Percentiles rank a stretch among this genome's conserved stretches.
phyloP scores from a whole-genome alignment of 2,329 filamentous ascomycete genomes.

The Colletotrichum lentis region DNA sequence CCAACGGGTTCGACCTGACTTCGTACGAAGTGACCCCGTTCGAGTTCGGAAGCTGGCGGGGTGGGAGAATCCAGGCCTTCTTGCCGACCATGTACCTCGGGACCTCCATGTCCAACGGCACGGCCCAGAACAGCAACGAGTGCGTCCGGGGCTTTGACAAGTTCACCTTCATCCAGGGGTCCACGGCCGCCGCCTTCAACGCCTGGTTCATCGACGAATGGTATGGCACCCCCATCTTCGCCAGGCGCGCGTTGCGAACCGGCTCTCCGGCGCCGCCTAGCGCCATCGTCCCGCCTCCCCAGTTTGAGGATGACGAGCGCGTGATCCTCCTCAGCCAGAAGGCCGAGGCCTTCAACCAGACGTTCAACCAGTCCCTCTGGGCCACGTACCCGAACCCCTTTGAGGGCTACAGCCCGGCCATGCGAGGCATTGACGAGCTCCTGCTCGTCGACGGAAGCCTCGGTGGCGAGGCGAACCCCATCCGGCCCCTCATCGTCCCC shows the following conservation, averaged over 20 bases:
- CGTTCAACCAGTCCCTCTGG: conserved; percentile 46
- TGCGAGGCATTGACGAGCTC: conserved; percentile 42
- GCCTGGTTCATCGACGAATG: conserved; percentile 43
- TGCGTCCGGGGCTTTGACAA: conserved; percentile 47
- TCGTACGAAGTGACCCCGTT: conserved; percentile 47
- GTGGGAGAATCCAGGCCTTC: conserved; percentile 44
- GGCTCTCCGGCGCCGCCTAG: conserved; percentile 30
- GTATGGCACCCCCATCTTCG: conserved; percentile 42
- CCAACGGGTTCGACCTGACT: conserved; percentile 44
- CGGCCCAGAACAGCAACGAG: conserved; percentile 41
- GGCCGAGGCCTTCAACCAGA: conserved; percentile 42
- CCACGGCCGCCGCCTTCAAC: conserved; percentile 43
- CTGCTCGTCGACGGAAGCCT: conserved; percentile 47
- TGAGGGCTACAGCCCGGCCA: conserved; percentile 42
- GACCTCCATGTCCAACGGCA: conserved; percentile 43
- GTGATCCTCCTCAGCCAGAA: conserved; percentile 42
- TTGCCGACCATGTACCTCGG: conserved; percentile 44
- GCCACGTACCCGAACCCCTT: conserved; percentile 47
- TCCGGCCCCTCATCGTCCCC: conserved; percentile 44
- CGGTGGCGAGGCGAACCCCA: conserved; percentile 44
- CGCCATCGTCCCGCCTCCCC: conserved; percentile 36
- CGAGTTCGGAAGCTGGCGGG: conserved; percentile 47
- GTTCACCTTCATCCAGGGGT: conserved; percentile 45
- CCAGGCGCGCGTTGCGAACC: conserved; percentile 38
- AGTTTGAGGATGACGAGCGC: conserved; percentile 36